These are phyloP conservation scores for Cnidoscolus chayamansa DNA, from an alignment of 441 rosid species.

Conservation along the genomic window DNA sequence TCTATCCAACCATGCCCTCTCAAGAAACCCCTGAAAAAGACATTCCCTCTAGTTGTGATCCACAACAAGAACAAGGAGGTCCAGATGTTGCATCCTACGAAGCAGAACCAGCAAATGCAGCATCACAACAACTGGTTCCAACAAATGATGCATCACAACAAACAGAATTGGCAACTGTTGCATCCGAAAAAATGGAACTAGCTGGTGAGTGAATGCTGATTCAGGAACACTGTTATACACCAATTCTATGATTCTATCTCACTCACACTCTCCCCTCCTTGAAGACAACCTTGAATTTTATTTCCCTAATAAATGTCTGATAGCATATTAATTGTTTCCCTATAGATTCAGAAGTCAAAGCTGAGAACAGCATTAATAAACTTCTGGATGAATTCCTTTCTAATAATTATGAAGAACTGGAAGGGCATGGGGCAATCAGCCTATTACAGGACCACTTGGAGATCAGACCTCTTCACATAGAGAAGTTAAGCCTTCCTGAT, in stretches of 20 bases:
- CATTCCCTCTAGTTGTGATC: conserved; percentile 12
- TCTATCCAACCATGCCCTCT: conserved; percentile 32
- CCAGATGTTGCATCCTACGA: conserved; percentile 27
- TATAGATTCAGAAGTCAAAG: conserved; percentile 43
- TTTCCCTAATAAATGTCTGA: conserved; percentile 11
- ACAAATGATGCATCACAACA: conserved; percentile 17
- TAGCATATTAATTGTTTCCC: conserved; percentile 4
- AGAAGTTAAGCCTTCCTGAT: conserved; percentile 55
- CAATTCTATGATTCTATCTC: background rate
- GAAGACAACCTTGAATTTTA: conserved; percentile 6
- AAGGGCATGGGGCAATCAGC: conserved; percentile 49
- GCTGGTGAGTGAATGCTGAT: conserved; percentile 39
- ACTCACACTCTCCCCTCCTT: background rate
- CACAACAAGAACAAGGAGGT: conserved; percentile 28
- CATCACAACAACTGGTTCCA: background rate
- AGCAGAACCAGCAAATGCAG: conserved; percentile 16
- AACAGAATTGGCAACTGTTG: conserved; percentile 17
- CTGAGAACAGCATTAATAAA: conserved; percentile 38
- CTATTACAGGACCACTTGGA: conserved; percentile 57
- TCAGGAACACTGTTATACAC: conserved; percentile 10
- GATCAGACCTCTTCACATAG: conserved; percentile 47
- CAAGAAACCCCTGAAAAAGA: conserved; percentile 35
- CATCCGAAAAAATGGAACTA: conserved; percentile 26
- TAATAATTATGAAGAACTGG: conserved; percentile 45
- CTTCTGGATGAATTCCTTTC: conserved; percentile 57